Base-by-base conservation (phyloP, 2,329 filamentous ascomycete genomes). In the Penicillium sp. region DNA sequence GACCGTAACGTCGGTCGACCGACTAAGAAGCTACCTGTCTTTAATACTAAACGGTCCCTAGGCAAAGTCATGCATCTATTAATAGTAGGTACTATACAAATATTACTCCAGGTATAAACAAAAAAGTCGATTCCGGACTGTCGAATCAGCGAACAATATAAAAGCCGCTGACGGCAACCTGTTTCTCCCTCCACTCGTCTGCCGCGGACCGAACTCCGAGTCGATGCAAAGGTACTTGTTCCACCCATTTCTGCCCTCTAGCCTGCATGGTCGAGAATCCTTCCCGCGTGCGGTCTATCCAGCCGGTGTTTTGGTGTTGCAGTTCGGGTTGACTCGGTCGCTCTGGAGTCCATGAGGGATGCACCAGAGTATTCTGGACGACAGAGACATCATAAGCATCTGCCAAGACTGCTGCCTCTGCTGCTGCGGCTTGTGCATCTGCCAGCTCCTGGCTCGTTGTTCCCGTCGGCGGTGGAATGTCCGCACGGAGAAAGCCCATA, bases 401-500 rank as follows among this genome's bases (percentile, higher is more conserved):
- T 1, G 63, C 60, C 0, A 70, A 38, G 16, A 69, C 41, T 3
- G 59, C 42, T 65, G 68, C 50, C 54, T 69, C 57, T 4, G 51
- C 53, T 1, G 57, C 56, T 5, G 58, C 32, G 59, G 64, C 16
- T 63, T 61, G 14, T 57, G 71, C 54, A 56, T 63, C 11, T 62
- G 52, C 56, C 0, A 67, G 45, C 2, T 67, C 50, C 18, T 45
- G 41, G 13, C 36, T 45, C 3, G 36, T 50, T 5, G 20, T 42
- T 6, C 47, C 45, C 2, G 39, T 29, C 1, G 51, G 54, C 7
- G 49, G 49, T 16, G 54, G 50, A 4, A 58, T 45, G 3, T 57
- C 54, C 0, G 69, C 63, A 18, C 76, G 76, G 2, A 86, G 56
- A 23, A 77, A 81, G 0, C 78, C 81, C 77, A 86, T 79, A 3